Conservation (phyloP, 2,329 filamentous ascomycete genomes). For the Colletotrichum sp. region DNA sequence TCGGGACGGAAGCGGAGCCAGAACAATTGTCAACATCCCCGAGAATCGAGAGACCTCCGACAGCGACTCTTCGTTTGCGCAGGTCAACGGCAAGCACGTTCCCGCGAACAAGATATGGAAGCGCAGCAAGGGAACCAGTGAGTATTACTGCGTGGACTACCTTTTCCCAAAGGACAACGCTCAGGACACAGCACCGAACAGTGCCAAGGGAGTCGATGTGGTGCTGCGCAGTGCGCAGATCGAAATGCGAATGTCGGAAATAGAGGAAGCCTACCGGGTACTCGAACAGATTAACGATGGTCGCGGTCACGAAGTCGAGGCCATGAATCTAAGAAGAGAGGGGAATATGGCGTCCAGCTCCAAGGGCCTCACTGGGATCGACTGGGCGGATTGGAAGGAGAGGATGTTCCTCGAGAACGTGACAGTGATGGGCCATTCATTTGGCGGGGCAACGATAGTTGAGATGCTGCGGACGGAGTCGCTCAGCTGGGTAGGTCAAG, state of each 20-base stretch:
- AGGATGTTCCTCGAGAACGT: slow-evolving; percentile 59
- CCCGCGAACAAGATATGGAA: slow-evolving; percentile 37
- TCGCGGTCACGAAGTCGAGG: slow-evolving; percentile 52
- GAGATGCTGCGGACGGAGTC: slow-evolving; percentile 62
- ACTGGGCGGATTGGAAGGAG: slow-evolving; percentile 62
- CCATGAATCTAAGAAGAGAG: slow-evolving; percentile 58
- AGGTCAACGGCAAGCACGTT: slow-evolving; percentile 26
- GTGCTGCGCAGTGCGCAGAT: slow-evolving; percentile 67
- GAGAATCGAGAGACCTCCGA: slow-evolving; percentile 39
- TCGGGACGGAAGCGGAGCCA: slow-evolving; percentile 66
- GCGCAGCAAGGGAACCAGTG: slow-evolving; percentile 27
- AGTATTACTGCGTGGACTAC: slow-evolving; percentile 61
- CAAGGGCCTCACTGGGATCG: slow-evolving; percentile 57
- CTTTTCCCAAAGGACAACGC: slow-evolving; percentile 64
- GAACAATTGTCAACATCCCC: slow-evolving; percentile 64
- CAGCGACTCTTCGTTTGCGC: slow-evolving; percentile 30
- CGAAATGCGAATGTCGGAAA: slow-evolving; percentile 65
- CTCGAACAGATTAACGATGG: slow-evolving; percentile 61
- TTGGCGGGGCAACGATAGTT: slow-evolving; percentile 68
- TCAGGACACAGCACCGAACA: slow-evolving; percentile 56
- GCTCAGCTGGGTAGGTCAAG: slow-evolving; percentile 63
- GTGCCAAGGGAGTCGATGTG: slow-evolving; percentile 63
- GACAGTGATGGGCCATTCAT: slow-evolving; percentile 69
- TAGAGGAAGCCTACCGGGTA: slow-evolving; percentile 66
- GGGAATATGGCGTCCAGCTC: slow-evolving; percentile 65